Conservation (phyloP, 495 filamentous ascomycete species). For the Aspergillus ellipticus region DNA sequence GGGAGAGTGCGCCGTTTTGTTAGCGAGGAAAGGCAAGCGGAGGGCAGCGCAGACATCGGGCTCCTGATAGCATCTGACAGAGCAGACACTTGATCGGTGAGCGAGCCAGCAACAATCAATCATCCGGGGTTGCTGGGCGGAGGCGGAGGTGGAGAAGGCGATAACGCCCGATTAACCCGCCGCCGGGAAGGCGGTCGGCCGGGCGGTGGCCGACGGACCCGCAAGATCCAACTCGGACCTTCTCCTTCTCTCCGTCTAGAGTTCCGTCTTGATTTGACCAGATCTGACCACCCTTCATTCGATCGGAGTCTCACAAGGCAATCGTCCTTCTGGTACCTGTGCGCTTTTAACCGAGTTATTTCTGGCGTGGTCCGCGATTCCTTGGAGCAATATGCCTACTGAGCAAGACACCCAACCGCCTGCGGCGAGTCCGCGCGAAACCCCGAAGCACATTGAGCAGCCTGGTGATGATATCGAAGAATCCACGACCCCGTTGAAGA, state of each 20-base stretch:
- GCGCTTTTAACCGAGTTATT: background rate
- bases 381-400: slow-evolving; percentile 8
- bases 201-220: background rate
- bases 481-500: background rate
- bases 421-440: background rate
- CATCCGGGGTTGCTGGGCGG: too few species aligned
- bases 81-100: background rate
- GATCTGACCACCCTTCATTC: background rate
- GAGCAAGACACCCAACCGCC: slow-evolving; percentile 1
- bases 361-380: background rate
- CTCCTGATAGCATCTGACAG: background rate
- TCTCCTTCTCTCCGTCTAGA: background rate
- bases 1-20: background rate
- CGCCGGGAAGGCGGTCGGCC: slow-evolving; percentile 9
- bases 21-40: background rate
- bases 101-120: too few species aligned
- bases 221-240: background rate
- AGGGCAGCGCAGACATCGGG: background rate
- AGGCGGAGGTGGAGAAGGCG: background rate
- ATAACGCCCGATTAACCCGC: background rate
- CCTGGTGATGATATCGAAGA: background rate
- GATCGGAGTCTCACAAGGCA: background rate
- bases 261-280: too few species aligned
- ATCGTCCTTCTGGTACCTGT: background rate
- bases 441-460: background rate